Conservation (phyloP, 2,329 filamentous ascomycete genomes). For the Coniochaeta hoffmannii region DNA sequence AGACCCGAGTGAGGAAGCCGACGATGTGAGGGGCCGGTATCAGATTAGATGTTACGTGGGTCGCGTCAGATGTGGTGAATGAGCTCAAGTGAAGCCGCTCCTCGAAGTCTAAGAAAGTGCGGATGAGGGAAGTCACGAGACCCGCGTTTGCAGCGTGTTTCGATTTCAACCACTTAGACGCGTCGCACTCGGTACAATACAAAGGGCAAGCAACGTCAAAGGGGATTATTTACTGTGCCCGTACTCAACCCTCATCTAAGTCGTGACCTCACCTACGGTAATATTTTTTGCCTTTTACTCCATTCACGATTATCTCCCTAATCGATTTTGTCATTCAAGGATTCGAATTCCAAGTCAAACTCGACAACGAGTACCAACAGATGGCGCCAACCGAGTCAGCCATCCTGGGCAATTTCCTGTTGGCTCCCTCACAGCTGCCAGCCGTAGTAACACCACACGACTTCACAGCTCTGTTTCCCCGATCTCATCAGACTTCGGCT, state of each 20-base stretch:
- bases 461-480: constrained; percentile 72
- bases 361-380: constrained; percentile 10
- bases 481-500: constrained; percentile 54
- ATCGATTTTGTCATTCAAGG: no score
- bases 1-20: not conserved
- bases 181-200: not conserved
- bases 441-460: constrained; percentile 65
- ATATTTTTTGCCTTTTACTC: no score
- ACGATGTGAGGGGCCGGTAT: not conserved
- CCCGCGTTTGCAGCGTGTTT: constrained; percentile 1
- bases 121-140: constrained; percentile 4
- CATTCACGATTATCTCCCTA: no score
- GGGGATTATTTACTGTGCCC: no score
- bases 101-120: not conserved
- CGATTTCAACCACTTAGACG: not conserved
- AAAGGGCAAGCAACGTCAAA: not conserved
- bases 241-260: not conserved
- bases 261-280: no score
- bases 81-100: not conserved
- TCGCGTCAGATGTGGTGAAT: not conserved
- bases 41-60: not conserved
- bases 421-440: constrained; percentile 67
- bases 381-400: constrained; percentile 70
- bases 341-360: not conserved
- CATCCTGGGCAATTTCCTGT: constrained; percentile 71